phyloP scores from a whole-genome alignment of 805 yeast genomes.

The Diddensiella santjacobensis region DNA sequence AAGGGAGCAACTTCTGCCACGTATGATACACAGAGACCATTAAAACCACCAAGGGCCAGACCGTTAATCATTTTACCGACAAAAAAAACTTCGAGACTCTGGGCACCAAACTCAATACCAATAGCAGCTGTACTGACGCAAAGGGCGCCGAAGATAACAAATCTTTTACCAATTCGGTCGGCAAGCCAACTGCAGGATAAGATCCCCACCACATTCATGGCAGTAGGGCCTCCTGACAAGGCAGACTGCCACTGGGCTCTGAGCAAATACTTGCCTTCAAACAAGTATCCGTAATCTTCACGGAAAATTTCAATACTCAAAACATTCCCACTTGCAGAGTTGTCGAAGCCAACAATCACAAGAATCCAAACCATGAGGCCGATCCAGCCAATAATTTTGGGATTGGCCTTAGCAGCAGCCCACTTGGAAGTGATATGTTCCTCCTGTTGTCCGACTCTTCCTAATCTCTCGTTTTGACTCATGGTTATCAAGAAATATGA shows the following conservation, averaged over 20 bases:
- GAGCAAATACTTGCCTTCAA: constrained; percentile 9
- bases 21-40: constrained; percentile 12
- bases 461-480: not conserved
- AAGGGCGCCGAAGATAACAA: constrained; percentile 7
- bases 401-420: constrained; percentile 7
- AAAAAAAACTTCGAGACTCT: constrained; percentile 10
- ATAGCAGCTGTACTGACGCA: constrained; percentile 10
- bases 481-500: no score
- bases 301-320: constrained; percentile 11
- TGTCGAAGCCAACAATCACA: constrained; percentile 15
- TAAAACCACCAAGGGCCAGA: constrained; percentile 13
- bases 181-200: constrained; percentile 11
- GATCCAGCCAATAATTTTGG: constrained; percentile 11
- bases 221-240: constrained; percentile 16
- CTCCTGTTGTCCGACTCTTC: constrained; percentile 2
- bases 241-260: constrained; percentile 19
- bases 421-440: constrained; percentile 6
- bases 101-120: constrained; percentile 17
- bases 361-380: constrained; percentile 13
- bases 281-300: constrained; percentile 13
- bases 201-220: constrained; percentile 12
- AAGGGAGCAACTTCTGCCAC: constrained; percentile 15
- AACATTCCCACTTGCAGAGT: constrained; percentile 15
- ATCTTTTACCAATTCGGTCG: constrained; percentile 14
- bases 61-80: constrained; percentile 19